Conservation (phyloP, 768 basidiomycete species). For the Leccinum obscurum region DNA sequence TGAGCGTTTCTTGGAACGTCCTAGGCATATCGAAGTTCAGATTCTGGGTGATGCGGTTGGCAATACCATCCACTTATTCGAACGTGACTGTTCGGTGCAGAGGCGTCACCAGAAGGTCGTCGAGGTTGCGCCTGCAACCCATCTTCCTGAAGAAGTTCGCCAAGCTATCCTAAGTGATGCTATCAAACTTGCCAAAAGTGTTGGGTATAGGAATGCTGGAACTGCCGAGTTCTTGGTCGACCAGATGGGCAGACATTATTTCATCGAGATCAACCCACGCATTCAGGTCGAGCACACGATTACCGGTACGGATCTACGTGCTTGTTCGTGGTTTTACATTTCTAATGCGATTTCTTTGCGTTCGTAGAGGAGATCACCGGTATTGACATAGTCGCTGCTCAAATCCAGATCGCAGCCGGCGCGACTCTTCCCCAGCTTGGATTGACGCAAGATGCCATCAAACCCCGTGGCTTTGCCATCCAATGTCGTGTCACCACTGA, state of each 20-base stretch:
- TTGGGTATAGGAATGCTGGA: slow-evolving; percentile 95
- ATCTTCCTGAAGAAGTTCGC: slow-evolving; percentile 87
- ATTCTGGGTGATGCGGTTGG: slow-evolving; percentile 88
- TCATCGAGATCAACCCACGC: slow-evolving; percentile 99
- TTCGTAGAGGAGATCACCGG: slow-evolving; percentile 95
- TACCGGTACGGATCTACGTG: slow-evolving; percentile 61
- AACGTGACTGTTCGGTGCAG: slow-evolving; percentile 99
- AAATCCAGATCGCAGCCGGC: slow-evolving; percentile 99
- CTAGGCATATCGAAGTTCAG: slow-evolving; percentile 97
- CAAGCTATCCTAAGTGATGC: slow-evolving; percentile 88
- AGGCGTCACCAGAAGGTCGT: slow-evolving; percentile 98
- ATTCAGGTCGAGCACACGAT: slow-evolving; percentile 99
- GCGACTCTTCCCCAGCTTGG: slow-evolving; percentile 95
- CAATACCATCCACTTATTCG: slow-evolving; percentile 97
- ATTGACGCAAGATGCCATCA: slow-evolving; percentile 92
- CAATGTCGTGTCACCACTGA: slow-evolving; percentile 99
- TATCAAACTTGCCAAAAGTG: slow-evolving; percentile 91
- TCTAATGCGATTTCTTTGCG: neutral
- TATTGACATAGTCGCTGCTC: slow-evolving; percentile 98
- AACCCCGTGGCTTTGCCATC: slow-evolving; percentile 95
- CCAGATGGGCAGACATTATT: slow-evolving; percentile 94
- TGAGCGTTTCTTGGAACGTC: slow-evolving; percentile 95
- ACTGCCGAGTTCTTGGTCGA: slow-evolving; percentile 99
- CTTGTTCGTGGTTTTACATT: neutral
- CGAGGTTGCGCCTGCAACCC: slow-evolving; percentile 95